phyloP scores from a whole-genome alignment of 129 eudicot genomes.

The Chrysanthemum seticuspe region DNA sequence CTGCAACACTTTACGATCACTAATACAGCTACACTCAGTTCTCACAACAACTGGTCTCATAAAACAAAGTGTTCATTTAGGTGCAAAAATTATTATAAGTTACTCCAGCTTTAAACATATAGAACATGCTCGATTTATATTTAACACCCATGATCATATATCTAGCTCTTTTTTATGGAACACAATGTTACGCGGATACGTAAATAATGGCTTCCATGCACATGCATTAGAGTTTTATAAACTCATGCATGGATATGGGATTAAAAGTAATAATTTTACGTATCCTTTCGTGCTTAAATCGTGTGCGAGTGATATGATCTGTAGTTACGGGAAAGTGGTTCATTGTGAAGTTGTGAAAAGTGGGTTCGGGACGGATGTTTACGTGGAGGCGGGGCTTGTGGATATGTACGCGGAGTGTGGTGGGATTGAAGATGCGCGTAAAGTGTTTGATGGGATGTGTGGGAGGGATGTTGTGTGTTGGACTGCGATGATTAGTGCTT shows the following conservation, averaged over 20 bases:
- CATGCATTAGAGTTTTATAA: constrained; percentile 35
- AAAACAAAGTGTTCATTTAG: constrained; percentile 38
- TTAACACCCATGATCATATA: constrained; percentile 26
- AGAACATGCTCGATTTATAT: constrained; percentile 29
- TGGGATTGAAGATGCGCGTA: constrained; percentile 29
- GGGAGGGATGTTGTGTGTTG: constrained; percentile 58
- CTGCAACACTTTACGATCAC: constrained; percentile 21
- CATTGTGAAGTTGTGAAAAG: constrained; percentile 49
- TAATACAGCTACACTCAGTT: constrained; percentile 34
- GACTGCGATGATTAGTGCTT: constrained; percentile 60
- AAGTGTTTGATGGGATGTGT: constrained; percentile 60
- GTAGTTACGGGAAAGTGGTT: constrained; percentile 35
- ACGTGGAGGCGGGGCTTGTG: constrained; percentile 58
- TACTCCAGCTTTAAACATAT: constrained; percentile 25
- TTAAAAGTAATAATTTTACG: constrained; percentile 35
- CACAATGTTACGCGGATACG: constrained; percentile 51
- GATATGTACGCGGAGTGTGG: constrained; percentile 59
- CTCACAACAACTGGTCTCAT: constrained; percentile 41
- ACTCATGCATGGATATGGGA: constrained; percentile 32
- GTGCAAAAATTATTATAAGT: constrained; percentile 36
- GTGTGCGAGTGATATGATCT: constrained; percentile 20
- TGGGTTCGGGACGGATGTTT: constrained; percentile 42
- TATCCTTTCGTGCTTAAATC: constrained; percentile 43
- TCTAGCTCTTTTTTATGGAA: constrained; percentile 43
- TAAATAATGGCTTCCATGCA: constrained; percentile 27